phyloP scores from a whole-genome alignment of 441 rosid species.

The Euphorbia celastroides region DNA sequence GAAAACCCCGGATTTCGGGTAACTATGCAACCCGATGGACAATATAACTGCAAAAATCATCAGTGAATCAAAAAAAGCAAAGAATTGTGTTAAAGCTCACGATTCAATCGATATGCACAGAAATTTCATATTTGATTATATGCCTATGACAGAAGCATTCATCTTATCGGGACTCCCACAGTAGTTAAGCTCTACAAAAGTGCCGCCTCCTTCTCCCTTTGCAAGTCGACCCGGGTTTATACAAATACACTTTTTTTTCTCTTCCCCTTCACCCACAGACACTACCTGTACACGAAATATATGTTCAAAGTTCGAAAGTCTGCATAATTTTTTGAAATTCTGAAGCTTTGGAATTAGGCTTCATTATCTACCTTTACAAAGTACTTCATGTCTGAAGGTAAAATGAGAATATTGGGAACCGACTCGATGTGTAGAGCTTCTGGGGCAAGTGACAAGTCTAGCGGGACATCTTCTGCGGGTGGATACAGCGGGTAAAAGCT shows the following conservation, averaged over 20 bases:
- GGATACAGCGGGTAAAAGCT: conserved; percentile 95
- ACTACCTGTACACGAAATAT: conserved; percentile 47
- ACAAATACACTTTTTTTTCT: conserved; percentile 60
- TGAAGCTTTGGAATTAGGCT: too few relatives aligned
- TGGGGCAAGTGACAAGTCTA: conserved; percentile 74
- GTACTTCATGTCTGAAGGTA: conserved; percentile 88
- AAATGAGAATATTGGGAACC: conserved; percentile 70
- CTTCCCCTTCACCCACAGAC: conserved; percentile 55
- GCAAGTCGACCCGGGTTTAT: conserved; percentile 92
- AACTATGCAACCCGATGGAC: conserved; percentile 5
- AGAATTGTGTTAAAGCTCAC: too few relatives aligned
- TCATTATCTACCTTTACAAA: conserved; percentile 72
- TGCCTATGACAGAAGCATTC: conserved; percentile 63
- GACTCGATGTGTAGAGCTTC: conserved; percentile 55
- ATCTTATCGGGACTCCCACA: conserved; percentile 53
- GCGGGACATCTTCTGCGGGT: conserved; percentile 77
- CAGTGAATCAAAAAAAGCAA: too few relatives aligned
- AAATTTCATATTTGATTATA: too few relatives aligned
- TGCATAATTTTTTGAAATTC: too few relatives aligned
- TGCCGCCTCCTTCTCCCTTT: conserved; percentile 92
- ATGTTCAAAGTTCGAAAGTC: too few relatives aligned
- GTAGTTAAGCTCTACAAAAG: conserved; percentile 73
- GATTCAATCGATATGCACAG: too few relatives aligned
- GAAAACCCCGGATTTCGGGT: background rate
- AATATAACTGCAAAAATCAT: background rate